Evolutionary conservation across 441 rosid species (phyloP), one percentile per base, ranked within the genome.

Genomic region (Isatis lusitanica): DNA sequence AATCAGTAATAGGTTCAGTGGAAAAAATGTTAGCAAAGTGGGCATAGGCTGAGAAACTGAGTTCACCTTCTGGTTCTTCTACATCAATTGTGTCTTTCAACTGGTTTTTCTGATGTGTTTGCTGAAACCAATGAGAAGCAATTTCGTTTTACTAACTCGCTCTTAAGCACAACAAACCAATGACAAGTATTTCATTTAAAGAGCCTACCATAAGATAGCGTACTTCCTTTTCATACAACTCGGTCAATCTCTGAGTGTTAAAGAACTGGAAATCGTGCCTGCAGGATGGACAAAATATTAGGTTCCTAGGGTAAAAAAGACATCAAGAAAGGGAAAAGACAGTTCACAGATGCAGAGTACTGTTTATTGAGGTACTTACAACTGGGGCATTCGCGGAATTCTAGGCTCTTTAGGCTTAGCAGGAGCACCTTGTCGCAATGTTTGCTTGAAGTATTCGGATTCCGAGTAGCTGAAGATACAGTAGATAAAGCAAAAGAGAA

Each of bases 251-350:
- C 65, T 93, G 98, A 38, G 85, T 92, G 83, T 96, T 96, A 69
- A 96, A 96, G 79, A 96, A 96, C 85, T 93, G 98, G 78, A 90
- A 96, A 77, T 93, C 99, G 30, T 92, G 97, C 88, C 99, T 96
- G 88, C 42, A 55, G 80, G 77, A 48, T 58, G 61, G 39, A 71
- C 53, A 63, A 28, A 52, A 74, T 17, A 38, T 48, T 35, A 57
- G 28, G 17, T n/a, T 58, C 11, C 16, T 50, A 71, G 57, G 9
- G 44, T 66, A 36, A 59, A 11, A 16, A 67, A 6, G 39, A 18
- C 4, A 60, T 52, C 39, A 52, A 33, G 69, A 63, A n/a, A 66
- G 9, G 33, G n/a, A 24, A 31, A 30, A 55, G 36, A 26, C 69
- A 47, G 59, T 75, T 43, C 26, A 21, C 1, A 2, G 31, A 64